Percentiles rank a stretch among this genome's conserved stretches.
Evolutionary conservation across 805 yeast species (phyloP).

Genomic region (Lachancea cidri): DNA sequence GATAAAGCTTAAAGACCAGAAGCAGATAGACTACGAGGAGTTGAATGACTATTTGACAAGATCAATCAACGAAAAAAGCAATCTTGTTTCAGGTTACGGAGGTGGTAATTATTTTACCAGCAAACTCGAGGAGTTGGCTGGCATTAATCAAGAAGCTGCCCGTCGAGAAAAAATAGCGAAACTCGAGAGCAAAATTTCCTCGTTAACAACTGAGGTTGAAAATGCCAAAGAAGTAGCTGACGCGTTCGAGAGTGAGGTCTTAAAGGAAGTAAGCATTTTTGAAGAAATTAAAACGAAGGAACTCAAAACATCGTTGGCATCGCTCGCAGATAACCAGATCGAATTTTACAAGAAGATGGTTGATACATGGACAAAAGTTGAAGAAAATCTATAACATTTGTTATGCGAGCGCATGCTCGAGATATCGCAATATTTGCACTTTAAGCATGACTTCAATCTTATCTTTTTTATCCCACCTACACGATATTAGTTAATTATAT

Average conservation of each 20-base stretch:
- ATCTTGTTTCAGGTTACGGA: conserved; percentile 46
- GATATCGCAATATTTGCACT: too few species aligned
- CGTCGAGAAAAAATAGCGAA: conserved; percentile 48
- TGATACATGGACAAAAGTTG: conserved; percentile 65
- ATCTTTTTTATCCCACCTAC: conserved; percentile 1
- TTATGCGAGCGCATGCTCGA: too few species aligned
- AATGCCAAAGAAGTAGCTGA: conserved; percentile 47
- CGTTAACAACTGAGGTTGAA: conserved; percentile 45
- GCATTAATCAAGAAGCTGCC: conserved; percentile 54
- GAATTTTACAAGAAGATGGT: conserved; percentile 64
- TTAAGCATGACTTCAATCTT: too few species aligned
- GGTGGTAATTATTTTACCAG: conserved; percentile 48
- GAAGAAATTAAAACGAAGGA: conserved; percentile 77
- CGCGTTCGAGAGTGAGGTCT: conserved; percentile 50
- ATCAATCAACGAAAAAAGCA: conserved; percentile 60
- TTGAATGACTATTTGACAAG: conserved; percentile 71
- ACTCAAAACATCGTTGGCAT: conserved; percentile 61
- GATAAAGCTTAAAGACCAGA: conserved; percentile 81
- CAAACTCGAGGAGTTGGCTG: conserved; percentile 57
- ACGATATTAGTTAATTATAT: neutral
- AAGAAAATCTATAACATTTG: conserved; percentile 29
- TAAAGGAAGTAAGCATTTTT: conserved; percentile 59
- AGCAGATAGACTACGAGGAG: conserved; percentile 86
- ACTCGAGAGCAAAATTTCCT: conserved; percentile 44
- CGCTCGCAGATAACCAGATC: conserved; percentile 73